Conservation (phyloP, 306 rosid species). For the Luffa aegyptiaca region DNA sequence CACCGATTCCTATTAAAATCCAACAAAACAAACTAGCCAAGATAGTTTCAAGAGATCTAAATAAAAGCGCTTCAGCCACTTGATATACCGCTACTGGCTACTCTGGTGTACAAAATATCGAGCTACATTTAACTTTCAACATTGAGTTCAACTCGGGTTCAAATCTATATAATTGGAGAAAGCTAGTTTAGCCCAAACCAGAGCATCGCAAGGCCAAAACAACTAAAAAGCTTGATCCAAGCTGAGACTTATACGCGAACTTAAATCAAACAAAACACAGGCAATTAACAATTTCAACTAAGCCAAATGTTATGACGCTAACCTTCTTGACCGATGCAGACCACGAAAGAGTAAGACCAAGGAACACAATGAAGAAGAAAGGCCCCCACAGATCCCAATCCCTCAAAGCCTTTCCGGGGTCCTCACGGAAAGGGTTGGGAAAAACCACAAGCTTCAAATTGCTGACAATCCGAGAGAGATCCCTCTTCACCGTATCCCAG, state of each 20-base stretch:
- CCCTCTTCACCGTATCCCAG: constrained; percentile 90
- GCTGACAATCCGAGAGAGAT: constrained; percentile 85
- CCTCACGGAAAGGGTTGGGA: constrained; percentile 88
- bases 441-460: constrained; percentile 95
- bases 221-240: background rate
- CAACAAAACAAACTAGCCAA: background rate
- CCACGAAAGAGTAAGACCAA: constrained; percentile 90
- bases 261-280: background rate
- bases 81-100: background rate
- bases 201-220: background rate
- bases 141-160: background rate
- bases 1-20: background rate
- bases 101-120: background rate
- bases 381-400: constrained; percentile 99
- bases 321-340: constrained; percentile 98
- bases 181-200: background rate
- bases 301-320: background rate
- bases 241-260: background rate
- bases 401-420: constrained; percentile 88
- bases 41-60: background rate
- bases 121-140: background rate
- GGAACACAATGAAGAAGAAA: constrained; percentile 88
- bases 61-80: background rate
- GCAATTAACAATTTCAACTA: background rate
- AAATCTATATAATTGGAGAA: background rate